Evolutionary conservation across 768 basidiomycete species (phyloP), one percentile per base, ranked within the genome.

Genomic region (Trametes punicea): DNA sequence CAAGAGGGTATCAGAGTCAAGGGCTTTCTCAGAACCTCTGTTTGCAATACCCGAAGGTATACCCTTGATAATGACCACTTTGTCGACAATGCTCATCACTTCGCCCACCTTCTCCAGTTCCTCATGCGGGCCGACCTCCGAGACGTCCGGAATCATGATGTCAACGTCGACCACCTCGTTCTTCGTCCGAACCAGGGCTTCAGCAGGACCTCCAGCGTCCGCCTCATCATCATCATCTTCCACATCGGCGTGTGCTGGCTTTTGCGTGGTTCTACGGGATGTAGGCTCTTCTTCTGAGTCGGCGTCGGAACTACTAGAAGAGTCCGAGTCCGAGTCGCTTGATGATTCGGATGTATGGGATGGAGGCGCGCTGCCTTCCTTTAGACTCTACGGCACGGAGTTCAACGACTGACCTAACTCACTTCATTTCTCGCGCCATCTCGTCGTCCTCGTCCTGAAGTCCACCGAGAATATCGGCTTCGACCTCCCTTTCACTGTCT

Each of bases 1-100:
- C 33, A 98, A 81, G 20, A 98, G 73, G 25, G 93, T 95, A 27
- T 95, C 96, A 41, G 84, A 86, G 70, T 98, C 95, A 38, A 98
- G 77, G 36, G 90, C 83, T 30, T 76, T 77, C 59, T 83, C 81
- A 48, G 80, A 81, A 2, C 78, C 77, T 46, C 77, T 73, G 54
- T 73, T 74, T 5, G 71, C 64, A 51, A 69, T 61, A 16, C 74
- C 56, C 34, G 78, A 77, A 0, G 78, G 69, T 11, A 77, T 61
- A 21, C 90, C 93, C 58, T 77, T 83, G 42, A 96, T 76, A 51
- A 94, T 87, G 46, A 85, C 89, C 29, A 84, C 79, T 34, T 81
- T 81, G 61, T 83, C 84, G 36, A 93, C 73, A 51, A 93, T 79
- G 58, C 78, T 87, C 78, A 85, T 81, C 25, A 96, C 74, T 60